Conservation (phyloP, 495 filamentous ascomycete genomes). For the Hypomontagnella submonticulosa region DNA sequence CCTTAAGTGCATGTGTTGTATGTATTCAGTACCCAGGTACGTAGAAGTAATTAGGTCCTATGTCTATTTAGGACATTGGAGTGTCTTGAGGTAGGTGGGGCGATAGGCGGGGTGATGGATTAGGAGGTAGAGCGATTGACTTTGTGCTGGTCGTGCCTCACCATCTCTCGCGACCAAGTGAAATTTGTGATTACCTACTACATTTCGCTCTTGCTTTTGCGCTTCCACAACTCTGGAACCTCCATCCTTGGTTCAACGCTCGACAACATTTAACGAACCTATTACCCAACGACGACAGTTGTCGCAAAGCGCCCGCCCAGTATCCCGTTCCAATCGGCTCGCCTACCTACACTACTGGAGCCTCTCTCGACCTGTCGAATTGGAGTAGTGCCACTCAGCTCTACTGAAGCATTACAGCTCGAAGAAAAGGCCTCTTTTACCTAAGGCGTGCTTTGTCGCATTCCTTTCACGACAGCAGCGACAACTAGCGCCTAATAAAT, state of each 20-base stretch:
- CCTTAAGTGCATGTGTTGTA: too few relatives aligned
- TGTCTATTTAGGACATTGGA: slow-evolving; percentile 1
- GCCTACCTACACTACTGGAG: background rate
- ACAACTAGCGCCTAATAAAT: slow-evolving; percentile 8
- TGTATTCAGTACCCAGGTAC: too few relatives aligned
- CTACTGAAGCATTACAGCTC: slow-evolving; percentile 7
- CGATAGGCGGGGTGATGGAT: slow-evolving; percentile 37
- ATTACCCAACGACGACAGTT: background rate
- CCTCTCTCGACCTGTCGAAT: slow-evolving; percentile 13
- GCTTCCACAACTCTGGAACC: too few relatives aligned
- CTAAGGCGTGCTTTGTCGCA: slow-evolving; percentile 7
- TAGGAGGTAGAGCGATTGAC: slow-evolving; percentile 7
- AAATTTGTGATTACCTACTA: slow-evolving; percentile 21
- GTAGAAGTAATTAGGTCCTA: too few relatives aligned
- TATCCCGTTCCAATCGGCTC: background rate
- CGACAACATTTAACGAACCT: background rate
- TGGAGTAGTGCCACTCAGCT: slow-evolving; percentile 12
- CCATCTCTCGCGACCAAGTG: slow-evolving; percentile 29
- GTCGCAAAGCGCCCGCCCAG: background rate
- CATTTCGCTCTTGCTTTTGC: background rate
- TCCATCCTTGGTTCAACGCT: slow-evolving; percentile 1
- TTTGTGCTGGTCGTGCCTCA: slow-evolving; percentile 9
- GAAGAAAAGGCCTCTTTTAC: slow-evolving; percentile 5
- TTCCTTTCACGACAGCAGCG: slow-evolving; percentile 11
- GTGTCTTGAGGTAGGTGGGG: slow-evolving; percentile 18